These are phyloP conservation scores for Fomitopsis betulina DNA, from an alignment of 1,284 basidiomycete genomes.

Conservation along the genomic window DNA sequence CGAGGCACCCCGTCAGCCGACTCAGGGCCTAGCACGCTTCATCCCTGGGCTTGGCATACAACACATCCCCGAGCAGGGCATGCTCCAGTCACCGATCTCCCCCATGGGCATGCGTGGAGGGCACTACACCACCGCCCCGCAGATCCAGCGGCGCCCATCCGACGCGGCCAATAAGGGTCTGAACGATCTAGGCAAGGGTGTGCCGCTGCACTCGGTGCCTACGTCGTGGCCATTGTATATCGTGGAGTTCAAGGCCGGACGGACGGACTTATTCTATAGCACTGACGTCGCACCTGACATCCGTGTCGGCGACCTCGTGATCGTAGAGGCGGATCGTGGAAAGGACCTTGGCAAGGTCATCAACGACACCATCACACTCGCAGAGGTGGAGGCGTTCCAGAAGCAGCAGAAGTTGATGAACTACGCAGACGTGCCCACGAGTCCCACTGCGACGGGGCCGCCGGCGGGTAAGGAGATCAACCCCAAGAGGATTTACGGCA, in stretches of 20 bases:
- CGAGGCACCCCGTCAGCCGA: conserved; percentile 15
- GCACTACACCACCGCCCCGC: conserved; percentile 26
- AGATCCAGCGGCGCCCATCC: conserved; percentile 43
- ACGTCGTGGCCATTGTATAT: conserved; percentile 89
- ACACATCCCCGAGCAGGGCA: conserved; percentile 41
- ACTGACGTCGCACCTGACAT: conserved; percentile 65
- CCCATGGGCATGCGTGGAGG: conserved; percentile 21
- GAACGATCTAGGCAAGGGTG: conserved; percentile 82
- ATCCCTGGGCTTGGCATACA: conserved; percentile 64
- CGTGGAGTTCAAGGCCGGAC: conserved; percentile 95
- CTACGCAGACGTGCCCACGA: conserved; percentile 46
- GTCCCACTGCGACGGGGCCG: conserved; percentile 40
- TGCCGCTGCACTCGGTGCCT: conserved; percentile 81
- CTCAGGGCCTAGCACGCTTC: conserved; percentile 46
- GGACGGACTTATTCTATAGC: conserved; percentile 92
- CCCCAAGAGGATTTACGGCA: conserved; percentile 96
- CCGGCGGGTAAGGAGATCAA: conserved; percentile 83
- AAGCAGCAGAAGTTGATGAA: conserved; percentile 54
- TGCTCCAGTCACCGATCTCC: conserved; percentile 29
- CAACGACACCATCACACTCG: conserved; percentile 86
- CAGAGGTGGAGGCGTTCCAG: conserved; percentile 90
- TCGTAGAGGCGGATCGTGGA: conserved; percentile 95
- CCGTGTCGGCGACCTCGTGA: conserved; percentile 84
- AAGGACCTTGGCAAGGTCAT: conserved; percentile 90
- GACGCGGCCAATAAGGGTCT: conserved; percentile 39